Evolutionary conservation across 2,329 filamentous ascomycete species (phyloP).

Genomic region (Beauveria scarabaeidicola): DNA sequence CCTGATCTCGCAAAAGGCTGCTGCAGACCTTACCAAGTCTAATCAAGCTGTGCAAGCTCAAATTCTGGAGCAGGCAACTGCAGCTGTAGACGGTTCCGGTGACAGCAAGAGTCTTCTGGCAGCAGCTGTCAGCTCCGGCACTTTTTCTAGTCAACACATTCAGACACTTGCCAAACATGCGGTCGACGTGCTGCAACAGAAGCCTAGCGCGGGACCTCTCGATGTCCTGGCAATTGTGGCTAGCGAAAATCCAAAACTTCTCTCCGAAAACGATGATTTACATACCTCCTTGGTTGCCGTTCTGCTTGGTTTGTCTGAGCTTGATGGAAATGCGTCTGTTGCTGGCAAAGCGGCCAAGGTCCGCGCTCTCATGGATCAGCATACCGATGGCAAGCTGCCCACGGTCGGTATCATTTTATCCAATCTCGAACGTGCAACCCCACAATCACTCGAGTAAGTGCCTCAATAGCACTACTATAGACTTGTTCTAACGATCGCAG

Average conservation of each 20-base stretch:
- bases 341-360: conserved; percentile 35
- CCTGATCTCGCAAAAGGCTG: conserved; percentile 39
- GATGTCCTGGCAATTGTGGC: conserved; percentile 36
- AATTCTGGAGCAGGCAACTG: conserved; percentile 32
- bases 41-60: conserved; percentile 37
- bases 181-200: conserved; percentile 23
- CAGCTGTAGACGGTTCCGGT: conserved; percentile 27
- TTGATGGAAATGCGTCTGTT: conserved; percentile 26
- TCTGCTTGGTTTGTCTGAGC: conserved; percentile 46
- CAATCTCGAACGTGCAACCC: conserved; percentile 42
- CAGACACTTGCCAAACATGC: conserved; percentile 27
- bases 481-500: conserved; percentile 20
- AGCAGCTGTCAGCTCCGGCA: conserved; percentile 35
- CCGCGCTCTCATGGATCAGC: conserved; percentile 37
- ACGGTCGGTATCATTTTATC: conserved; percentile 44
- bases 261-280: conserved; percentile 35
- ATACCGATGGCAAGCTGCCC: conserved; percentile 33
- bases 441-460: conserved; percentile 43
- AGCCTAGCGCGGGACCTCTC: conserved; percentile 35
- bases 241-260: conserved; percentile 29
- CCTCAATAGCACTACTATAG: not conserved
- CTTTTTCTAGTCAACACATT: conserved; percentile 28
- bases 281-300: conserved; percentile 44
- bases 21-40: conserved; percentile 29
- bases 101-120: conserved; percentile 38